A percentile compares a stretch with the other conserved stretches of the same genome.
phyloP scores from a whole-genome alignment of 495 filamentous ascomycete species.

The Neurospora sp. region DNA sequence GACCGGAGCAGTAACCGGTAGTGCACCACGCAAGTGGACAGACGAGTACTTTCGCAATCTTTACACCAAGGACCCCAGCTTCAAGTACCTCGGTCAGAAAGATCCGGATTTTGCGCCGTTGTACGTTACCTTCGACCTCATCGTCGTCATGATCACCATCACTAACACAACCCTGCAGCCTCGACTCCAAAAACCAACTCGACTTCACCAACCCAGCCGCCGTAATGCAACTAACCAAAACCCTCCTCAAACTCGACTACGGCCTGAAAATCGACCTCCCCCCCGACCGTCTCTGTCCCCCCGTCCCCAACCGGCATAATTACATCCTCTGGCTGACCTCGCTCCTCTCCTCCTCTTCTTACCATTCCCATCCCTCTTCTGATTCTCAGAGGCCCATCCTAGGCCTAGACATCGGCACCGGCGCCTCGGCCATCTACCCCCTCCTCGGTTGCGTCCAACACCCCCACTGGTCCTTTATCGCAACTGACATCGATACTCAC shows the following conservation, averaged over 20 bases:
- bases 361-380: constrained; percentile 26
- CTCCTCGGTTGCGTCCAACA: constrained; percentile 65
- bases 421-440: constrained; percentile 85
- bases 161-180: constrained; percentile 10
- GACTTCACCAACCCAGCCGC: constrained; percentile 75
- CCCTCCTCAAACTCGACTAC: constrained; percentile 68
- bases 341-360: constrained; percentile 65
- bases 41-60: constrained; percentile 29
- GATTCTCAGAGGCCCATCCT: neutral
- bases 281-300: constrained; percentile 77
- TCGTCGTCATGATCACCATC: neutral
- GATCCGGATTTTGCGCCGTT: too few relatives aligned
- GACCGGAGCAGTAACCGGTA: neutral
- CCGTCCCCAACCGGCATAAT: constrained; percentile 73
- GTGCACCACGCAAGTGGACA: constrained; percentile 1
- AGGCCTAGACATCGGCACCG: constrained; percentile 86
- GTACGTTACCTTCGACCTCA: too few relatives aligned
- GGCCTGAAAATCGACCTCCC: constrained; percentile 60
- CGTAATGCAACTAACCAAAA: constrained; percentile 74
- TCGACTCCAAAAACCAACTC: constrained; percentile 55
- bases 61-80: constrained; percentile 25
- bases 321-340: constrained; percentile 88
- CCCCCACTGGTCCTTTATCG: constrained; percentile 59
- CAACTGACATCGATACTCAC: constrained; percentile 74
- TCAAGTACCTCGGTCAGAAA: constrained; percentile 22